phyloP scores from a whole-genome alignment of 106 monocot genomes.

The Gastrodia elata region DNA sequence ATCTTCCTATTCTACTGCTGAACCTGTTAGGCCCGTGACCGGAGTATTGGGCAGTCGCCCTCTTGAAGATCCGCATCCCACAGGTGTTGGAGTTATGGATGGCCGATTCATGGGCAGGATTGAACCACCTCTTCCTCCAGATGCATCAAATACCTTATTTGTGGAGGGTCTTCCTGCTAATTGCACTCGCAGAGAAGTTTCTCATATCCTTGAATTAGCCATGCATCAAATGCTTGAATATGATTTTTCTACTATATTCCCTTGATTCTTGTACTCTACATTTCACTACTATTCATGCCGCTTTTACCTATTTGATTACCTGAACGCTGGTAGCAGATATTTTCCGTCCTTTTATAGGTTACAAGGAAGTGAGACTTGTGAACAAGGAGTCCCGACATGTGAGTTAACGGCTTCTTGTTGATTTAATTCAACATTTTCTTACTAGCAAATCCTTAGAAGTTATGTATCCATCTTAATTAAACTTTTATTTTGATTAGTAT shows the following conservation, averaged over 20 bases:
- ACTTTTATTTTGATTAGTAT: too few species aligned
- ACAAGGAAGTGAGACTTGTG: constrained; percentile 65
- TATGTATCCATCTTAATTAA: too few species aligned
- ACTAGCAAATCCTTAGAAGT: too few species aligned
- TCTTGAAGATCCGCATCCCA: constrained; percentile 32
- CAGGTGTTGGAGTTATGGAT: constrained; percentile 26
- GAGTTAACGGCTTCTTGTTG: constrained; percentile 8
- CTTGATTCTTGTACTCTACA: neutral
- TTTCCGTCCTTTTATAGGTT: constrained; percentile 72
- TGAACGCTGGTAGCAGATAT: constrained; percentile 42
- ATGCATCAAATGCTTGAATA: neutral
- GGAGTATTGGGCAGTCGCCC: constrained; percentile 30
- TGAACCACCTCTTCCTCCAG: constrained; percentile 58
- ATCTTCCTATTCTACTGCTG: constrained; percentile 17
- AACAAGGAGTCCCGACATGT: constrained; percentile 58
- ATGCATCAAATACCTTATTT: constrained; percentile 67
- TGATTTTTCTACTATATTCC: neutral
- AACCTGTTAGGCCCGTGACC: constrained; percentile 20
- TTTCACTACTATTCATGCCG: neutral
- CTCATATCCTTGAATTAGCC: constrained; percentile 62
- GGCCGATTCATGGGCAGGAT: constrained; percentile 23
- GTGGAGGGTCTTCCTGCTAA: constrained; percentile 69
- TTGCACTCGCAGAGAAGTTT: constrained; percentile 61
- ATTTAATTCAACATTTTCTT: neutral
- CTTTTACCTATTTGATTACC: constrained; percentile 16